Evolutionary conservation across 2,329 filamentous ascomycete genomes (phyloP), one percentile per base, ranked within the genome.

Genomic region (Dactylellina drechsleri): DNA sequence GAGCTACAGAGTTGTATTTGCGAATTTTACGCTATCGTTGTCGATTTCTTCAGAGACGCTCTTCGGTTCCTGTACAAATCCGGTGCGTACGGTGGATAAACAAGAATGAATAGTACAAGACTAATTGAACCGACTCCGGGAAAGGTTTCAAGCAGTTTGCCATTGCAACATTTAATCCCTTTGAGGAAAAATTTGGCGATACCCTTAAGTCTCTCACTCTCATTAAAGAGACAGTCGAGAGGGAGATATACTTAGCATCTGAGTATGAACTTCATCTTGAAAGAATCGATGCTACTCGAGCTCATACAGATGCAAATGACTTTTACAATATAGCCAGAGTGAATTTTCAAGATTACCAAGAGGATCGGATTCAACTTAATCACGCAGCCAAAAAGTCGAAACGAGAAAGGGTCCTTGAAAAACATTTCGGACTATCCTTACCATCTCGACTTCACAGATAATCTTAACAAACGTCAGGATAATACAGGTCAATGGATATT

Each of bases 21-120:
- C 45, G 68, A 77, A 6, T 83, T 83, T 54, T 79, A 83, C 49
- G 80, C 82, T 0, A 78, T 80, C 0, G 80, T 83, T 1, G 76
- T 84, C 31, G 76, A 77, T 0, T 82, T 81, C 56, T 84, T 82
- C 72, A 80, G 78, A 26, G 80, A 81, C 41, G 77, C 79, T 8
- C 49, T 83, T 4, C 66, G 80, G 58, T 76, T 77, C 1, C 64
- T 79, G 1, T 79, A 79, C 66, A 66, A 78, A 7, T 78, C 80
- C 56, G 80, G 79, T 82, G 76, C 54, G 78, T 77, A n/a, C 52
- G 26, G 43, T 36, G 2, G 31, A 36, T 36, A 36, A 36, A 36
- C 31, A 36, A 36, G 2, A 3, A 7, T 36, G 10, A 10, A 36
- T 36, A 1, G 2, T 66, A 16, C 66, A 41, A 57, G 77, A 50